These are phyloP conservation scores for Annulohypoxylon maeteangense DNA, from an alignment of 495 filamentous ascomycete genomes.

Conservation along the genomic window DNA sequence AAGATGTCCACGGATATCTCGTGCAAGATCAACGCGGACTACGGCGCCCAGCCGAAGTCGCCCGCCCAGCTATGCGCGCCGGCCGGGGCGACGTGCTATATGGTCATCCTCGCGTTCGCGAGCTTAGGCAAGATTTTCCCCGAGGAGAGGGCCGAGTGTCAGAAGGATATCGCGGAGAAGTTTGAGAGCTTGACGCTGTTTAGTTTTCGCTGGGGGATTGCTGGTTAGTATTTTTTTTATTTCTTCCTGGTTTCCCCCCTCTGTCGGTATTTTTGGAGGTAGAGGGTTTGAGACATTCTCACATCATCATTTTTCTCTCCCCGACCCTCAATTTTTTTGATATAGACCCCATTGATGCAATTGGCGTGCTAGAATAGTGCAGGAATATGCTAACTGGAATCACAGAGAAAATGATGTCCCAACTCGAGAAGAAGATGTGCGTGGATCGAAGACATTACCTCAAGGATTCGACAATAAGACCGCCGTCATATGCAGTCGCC, in stretches of 20 bases:
- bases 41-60: constrained; percentile 31
- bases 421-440: constrained; percentile 42
- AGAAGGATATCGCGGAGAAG: constrained; percentile 45
- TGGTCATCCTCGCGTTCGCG: constrained; percentile 41
- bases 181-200: constrained; percentile 48
- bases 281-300: too few species aligned
- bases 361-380: too few species aligned
- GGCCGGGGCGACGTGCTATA: constrained; percentile 46
- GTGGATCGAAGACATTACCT: constrained; percentile 42
- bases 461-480: constrained; percentile 34
- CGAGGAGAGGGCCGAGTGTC: constrained; percentile 36
- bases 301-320: background rate
- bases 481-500: constrained; percentile 31
- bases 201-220: constrained; percentile 48
- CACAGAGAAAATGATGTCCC: constrained; percentile 48
- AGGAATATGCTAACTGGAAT: background rate
- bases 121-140: constrained; percentile 41
- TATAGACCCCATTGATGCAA: too few species aligned
- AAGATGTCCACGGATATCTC: constrained; percentile 49
- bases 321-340: background rate
- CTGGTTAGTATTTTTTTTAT: constrained; percentile 36
- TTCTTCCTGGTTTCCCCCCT: background rate
- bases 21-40: constrained; percentile 46
- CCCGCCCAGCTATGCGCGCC: constrained; percentile 45
- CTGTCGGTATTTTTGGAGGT: too few species aligned